Percentiles rank a stretch among this genome's conserved stretches.
phyloP scores from a whole-genome alignment of 306 rosid species.

The Medicago lupulina region DNA sequence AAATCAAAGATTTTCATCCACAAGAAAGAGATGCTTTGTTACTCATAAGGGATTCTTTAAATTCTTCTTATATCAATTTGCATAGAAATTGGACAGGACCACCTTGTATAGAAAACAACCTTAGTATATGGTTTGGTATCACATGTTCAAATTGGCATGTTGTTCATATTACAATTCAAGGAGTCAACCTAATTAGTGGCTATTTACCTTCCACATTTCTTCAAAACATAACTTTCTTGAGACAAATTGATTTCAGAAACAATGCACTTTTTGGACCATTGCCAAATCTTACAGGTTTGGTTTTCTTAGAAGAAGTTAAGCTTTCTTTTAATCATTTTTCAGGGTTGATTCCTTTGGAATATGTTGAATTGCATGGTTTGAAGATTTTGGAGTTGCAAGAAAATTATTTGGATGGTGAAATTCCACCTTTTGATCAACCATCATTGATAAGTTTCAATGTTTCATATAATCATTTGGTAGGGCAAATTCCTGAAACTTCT shows the following conservation, averaged over 20 bases:
- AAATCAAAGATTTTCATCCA: slow-evolving; percentile 44
- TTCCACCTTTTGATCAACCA: slow-evolving; percentile 68
- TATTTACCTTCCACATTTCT: slow-evolving; percentile 55
- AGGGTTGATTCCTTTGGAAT: slow-evolving; percentile 59
- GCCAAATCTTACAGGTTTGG: slow-evolving; percentile 57
- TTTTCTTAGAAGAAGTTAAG: slow-evolving; percentile 48
- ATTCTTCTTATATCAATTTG: slow-evolving; percentile 52
- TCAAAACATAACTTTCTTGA: slow-evolving; percentile 58
- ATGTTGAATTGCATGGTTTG: slow-evolving; percentile 48
- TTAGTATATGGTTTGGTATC: slow-evolving; percentile 68
- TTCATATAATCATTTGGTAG: slow-evolving; percentile 61
- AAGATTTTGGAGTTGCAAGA: slow-evolving; percentile 53
- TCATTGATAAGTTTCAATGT: slow-evolving; percentile 61
- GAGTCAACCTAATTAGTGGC: slow-evolving; percentile 59
- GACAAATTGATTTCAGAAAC: slow-evolving; percentile 55
- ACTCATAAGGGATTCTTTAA: slow-evolving; percentile 59
- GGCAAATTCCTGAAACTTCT: slow-evolving; percentile 62
- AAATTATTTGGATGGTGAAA: slow-evolving; percentile 53
- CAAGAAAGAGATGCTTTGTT: slow-evolving; percentile 68
- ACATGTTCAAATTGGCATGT: slow-evolving; percentile 68
- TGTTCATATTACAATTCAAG: slow-evolving; percentile 56
- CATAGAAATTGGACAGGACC: slow-evolving; percentile 80
- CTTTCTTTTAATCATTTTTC: slow-evolving; percentile 55
- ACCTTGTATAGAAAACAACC: slow-evolving; percentile 55
- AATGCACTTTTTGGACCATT: slow-evolving; percentile 61